Evolutionary conservation across 2,329 filamentous ascomycete genomes (phyloP).

Genomic region (Ophiocordyceps unilateralis): DNA sequence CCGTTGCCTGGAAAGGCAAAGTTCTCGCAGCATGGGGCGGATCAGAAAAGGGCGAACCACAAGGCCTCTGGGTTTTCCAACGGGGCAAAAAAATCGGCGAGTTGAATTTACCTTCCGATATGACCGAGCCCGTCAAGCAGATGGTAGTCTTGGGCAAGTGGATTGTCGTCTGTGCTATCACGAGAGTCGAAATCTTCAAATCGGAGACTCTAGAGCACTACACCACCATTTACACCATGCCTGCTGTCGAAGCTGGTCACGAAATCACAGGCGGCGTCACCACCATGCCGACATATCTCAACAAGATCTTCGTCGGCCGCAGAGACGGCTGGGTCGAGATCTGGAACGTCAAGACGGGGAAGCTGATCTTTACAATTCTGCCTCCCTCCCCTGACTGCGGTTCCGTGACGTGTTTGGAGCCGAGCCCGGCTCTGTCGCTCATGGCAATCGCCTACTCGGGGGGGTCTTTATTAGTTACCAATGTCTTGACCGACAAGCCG

Average conservation of each 20-base stretch:
- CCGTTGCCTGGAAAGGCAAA: conserved; percentile 69
- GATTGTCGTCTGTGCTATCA: conserved; percentile 66
- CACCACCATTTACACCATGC: conserved; percentile 55
- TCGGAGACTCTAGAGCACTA: conserved; percentile 72
- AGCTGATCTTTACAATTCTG: conserved; percentile 77
- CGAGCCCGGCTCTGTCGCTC: conserved; percentile 67
- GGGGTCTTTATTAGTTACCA: conserved; percentile 63
- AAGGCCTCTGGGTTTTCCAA: conserved; percentile 83
- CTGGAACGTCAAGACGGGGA: conserved; percentile 89
- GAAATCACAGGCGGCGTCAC: conserved; percentile 63
- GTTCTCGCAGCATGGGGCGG: conserved; percentile 84
- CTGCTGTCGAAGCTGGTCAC: conserved; percentile 39
- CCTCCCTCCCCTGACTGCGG: conserved; percentile 58
- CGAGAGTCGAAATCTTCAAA: conserved; percentile 80
- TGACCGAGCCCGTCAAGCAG: conserved; percentile 55
- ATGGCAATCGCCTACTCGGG: conserved; percentile 76
- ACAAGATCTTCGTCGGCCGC: conserved; percentile 85
- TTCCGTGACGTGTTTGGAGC: conserved; percentile 71
- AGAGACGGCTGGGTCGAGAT: conserved; percentile 85
- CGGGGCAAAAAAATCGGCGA: conserved; percentile 71
- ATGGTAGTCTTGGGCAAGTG: conserved; percentile 78
- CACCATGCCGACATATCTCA: conserved; percentile 86
- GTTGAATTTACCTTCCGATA: conserved; percentile 47
- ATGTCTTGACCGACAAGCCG: conserved; percentile 62
- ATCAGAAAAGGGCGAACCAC: conserved; percentile 25